A percentile compares a stretch with the other conserved stretches of the same genome.
Evolutionary conservation across 2,329 filamentous ascomycete genomes (phyloP).

Genomic region (Cladosporium colombiae): DNA sequence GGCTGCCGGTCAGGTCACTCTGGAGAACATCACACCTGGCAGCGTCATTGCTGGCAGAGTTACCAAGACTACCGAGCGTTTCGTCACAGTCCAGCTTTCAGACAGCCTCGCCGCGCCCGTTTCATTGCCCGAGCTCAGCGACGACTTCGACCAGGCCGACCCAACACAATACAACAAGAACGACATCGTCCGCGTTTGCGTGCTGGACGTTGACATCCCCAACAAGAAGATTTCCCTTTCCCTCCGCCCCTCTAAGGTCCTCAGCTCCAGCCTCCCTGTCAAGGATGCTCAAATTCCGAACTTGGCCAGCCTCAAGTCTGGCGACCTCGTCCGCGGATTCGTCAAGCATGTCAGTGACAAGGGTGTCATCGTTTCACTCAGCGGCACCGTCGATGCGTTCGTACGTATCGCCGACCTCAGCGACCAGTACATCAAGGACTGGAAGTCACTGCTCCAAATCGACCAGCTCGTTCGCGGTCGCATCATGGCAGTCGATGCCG

Average conservation of each 20-base stretch:
- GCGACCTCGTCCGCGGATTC: slow-evolving; percentile 85
- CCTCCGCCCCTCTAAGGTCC: slow-evolving; percentile 79
- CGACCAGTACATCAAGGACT: slow-evolving; percentile 89
- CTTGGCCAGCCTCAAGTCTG: slow-evolving; percentile 69
- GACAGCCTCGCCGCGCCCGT: slow-evolving; percentile 78
- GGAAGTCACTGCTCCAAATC: slow-evolving; percentile 84
- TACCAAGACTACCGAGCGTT: slow-evolving; percentile 80
- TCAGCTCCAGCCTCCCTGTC: slow-evolving; percentile 80
- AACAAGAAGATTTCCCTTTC: slow-evolving; percentile 87
- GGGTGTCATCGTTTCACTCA: slow-evolving; percentile 82
- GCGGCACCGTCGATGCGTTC: slow-evolving; percentile 76
- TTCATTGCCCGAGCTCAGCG: slow-evolving; percentile 77
- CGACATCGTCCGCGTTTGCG: slow-evolving; percentile 82
- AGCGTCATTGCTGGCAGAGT: slow-evolving; percentile 81
- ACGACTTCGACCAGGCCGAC: slow-evolving; percentile 81
- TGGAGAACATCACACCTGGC: slow-evolving; percentile 72
- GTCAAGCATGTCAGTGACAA: slow-evolving; percentile 87
- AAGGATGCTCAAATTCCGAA: slow-evolving; percentile 77
- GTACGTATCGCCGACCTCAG: slow-evolving; percentile 87
- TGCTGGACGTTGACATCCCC: slow-evolving; percentile 74
- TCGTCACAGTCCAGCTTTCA: slow-evolving; percentile 82
- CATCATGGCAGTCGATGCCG: slow-evolving; percentile 69
- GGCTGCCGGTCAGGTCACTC: slow-evolving; percentile 58
- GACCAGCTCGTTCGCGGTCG: slow-evolving; percentile 91
- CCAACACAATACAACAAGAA: slow-evolving; percentile 76